Conservation (phyloP, 768 basidiomycete species). For the Leccinum barrowsii region DNA sequence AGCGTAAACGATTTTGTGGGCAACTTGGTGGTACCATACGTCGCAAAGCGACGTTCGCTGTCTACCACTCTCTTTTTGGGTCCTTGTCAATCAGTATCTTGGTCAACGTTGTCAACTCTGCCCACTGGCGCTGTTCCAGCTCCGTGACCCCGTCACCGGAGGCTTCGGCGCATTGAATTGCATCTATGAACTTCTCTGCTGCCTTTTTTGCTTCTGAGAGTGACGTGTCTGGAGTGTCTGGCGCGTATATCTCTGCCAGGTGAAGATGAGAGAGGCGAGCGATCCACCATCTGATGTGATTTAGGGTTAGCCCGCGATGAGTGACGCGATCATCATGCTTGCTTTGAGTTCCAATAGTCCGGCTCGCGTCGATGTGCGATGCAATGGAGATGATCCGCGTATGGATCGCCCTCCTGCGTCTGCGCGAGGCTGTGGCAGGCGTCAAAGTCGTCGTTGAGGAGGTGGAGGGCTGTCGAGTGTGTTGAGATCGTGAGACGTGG, state of each 20-base stretch:
- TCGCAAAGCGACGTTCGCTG: background rate
- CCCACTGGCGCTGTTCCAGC: constrained; percentile 18
- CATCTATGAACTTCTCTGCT: constrained; percentile 11
- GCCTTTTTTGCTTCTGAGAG: constrained; percentile 7
- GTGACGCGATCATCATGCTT: background rate
- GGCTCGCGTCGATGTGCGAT: constrained; percentile 25
- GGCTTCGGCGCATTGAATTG: constrained; percentile 7
- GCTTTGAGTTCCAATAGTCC: constrained; percentile 18
- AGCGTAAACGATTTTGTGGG: constrained; percentile 1
- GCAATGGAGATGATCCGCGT: constrained; percentile 21
- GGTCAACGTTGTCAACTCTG: constrained; percentile 17
- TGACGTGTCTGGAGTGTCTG: constrained; percentile 2
- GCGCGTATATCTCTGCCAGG: constrained; percentile 15
- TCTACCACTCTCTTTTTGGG: background rate
- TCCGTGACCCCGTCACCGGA: constrained; percentile 11
- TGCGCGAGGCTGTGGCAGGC: constrained; percentile 19
- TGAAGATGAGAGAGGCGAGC: constrained; percentile 16
- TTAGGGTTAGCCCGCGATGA: background rate
- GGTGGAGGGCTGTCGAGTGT: constrained; percentile 9
- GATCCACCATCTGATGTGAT: constrained; percentile 16
- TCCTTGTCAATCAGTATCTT: constrained; percentile 14
- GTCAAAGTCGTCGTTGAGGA: constrained; percentile 22
- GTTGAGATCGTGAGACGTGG: background rate
- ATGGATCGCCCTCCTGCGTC: constrained; percentile 18
- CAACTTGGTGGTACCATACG: background rate